These are phyloP conservation scores for Colletotrichum gigasporum DNA, from an alignment of 2,329 filamentous ascomycete species.

Conservation along the genomic window DNA sequence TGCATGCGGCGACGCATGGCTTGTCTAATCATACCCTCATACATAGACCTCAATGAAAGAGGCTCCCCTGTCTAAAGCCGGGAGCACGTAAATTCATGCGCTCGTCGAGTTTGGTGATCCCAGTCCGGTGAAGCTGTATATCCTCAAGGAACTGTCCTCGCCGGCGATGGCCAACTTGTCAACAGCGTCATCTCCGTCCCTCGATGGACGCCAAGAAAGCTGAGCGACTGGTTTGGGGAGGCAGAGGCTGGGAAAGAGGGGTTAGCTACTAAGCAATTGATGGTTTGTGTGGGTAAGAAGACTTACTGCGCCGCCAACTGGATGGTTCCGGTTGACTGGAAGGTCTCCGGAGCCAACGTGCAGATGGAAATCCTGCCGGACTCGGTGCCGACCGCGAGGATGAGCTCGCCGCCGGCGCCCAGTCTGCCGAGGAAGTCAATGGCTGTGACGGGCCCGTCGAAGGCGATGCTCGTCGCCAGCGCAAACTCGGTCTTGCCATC, in stretches of 20 bases:
- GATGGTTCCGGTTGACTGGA: slow-evolving; percentile 46
- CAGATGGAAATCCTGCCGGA: slow-evolving; percentile 57
- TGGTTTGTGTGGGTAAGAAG: not conserved
- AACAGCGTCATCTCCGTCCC: slow-evolving; percentile 21
- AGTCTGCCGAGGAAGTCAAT: slow-evolving; percentile 67
- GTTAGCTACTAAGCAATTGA: slow-evolving; percentile 29
- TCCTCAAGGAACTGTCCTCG: slow-evolving; percentile 68
- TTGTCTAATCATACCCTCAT: slow-evolving; percentile 33
- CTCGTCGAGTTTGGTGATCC: not conserved
- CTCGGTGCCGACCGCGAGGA: slow-evolving; percentile 69
- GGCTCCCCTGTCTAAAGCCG: not conserved
- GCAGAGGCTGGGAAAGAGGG: slow-evolving; percentile 52
- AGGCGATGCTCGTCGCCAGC: slow-evolving; percentile 62
- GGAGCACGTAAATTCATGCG: slow-evolving; percentile 1
- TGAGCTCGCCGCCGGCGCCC: slow-evolving; percentile 42
- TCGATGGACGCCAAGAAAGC: slow-evolving; percentile 72
- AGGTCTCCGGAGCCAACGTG: slow-evolving; percentile 48
- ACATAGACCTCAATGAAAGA: slow-evolving; percentile 16
- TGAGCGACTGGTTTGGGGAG: slow-evolving; percentile 74
- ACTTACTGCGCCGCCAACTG: slow-evolving; percentile 51
- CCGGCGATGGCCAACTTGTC: slow-evolving; percentile 61
- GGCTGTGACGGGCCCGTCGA: slow-evolving; percentile 73
- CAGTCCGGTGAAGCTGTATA: slow-evolving; percentile 56
- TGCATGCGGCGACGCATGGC: slow-evolving; percentile 19
- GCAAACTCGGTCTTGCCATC: slow-evolving; percentile 52